A percentile compares a stretch with the other conserved stretches of the same genome.
Evolutionary conservation across 2,329 filamentous ascomycete genomes (phyloP).

Genomic region (Penicillium janthinellum): DNA sequence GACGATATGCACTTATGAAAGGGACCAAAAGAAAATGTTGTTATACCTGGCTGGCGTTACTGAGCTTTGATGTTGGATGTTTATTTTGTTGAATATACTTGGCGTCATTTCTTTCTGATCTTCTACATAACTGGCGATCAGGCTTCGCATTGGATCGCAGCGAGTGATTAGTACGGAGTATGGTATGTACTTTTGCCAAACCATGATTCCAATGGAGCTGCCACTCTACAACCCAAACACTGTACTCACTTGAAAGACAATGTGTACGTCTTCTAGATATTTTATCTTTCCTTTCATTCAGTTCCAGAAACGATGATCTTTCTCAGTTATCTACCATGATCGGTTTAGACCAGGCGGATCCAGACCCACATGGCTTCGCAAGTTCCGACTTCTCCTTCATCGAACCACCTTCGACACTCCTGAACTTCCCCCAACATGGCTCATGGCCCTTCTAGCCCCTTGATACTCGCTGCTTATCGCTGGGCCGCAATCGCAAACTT

Average conservation of each 20-base stretch:
- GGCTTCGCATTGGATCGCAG: neutral
- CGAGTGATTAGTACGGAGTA: neutral
- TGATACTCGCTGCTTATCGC: neutral
- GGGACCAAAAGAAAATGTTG: slow-evolving; percentile 17
- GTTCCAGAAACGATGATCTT: neutral
- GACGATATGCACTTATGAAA: slow-evolving; percentile 28
- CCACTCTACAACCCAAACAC: neutral
- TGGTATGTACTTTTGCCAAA: neutral
- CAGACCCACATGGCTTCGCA: slow-evolving; percentile 12
- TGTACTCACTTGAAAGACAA: neutral
- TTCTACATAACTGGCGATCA: neutral
- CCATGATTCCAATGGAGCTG: neutral
- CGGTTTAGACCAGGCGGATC: slow-evolving; percentile 13
- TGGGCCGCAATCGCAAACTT: neutral
- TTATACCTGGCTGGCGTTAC: slow-evolving; percentile 27
- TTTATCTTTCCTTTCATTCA: neutral
- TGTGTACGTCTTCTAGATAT: neutral
- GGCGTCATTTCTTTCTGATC: neutral
- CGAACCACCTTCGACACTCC: neutral
- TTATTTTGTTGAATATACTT: neutral
- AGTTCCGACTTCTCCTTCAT: slow-evolving; percentile 7
- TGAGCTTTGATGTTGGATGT: neutral
- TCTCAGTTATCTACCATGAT: slow-evolving; percentile 5
- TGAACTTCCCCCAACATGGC: slow-evolving; percentile 12
- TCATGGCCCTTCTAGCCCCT: neutral